Conservation (phyloP, 495 filamentous ascomycete species). For the Hypomontagnella submonticulosa region DNA sequence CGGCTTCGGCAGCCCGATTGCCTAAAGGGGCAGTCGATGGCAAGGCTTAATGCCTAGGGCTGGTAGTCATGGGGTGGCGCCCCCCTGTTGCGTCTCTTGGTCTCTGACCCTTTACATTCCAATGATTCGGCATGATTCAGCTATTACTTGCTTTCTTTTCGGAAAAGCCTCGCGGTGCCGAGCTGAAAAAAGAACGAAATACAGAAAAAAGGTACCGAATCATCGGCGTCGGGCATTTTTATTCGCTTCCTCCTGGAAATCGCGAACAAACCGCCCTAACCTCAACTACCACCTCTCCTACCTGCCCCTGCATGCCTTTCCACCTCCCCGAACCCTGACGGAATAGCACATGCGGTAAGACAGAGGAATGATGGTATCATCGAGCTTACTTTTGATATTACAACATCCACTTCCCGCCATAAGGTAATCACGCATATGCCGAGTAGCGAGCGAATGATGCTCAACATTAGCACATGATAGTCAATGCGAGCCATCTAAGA, state of each 20-base stretch:
- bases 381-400: slow-evolving; percentile 30
- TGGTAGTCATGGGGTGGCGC: slow-evolving; percentile 12
- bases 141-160: slow-evolving; percentile 24
- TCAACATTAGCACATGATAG: slow-evolving; percentile 2
- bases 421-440: slow-evolving; percentile 2
- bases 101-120: not conserved
- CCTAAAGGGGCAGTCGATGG: slow-evolving; percentile 24
- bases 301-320: too few species aligned
- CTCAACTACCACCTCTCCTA: not conserved
- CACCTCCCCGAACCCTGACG: too few species aligned
- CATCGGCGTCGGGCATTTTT: slow-evolving; percentile 35
- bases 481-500: slow-evolving; percentile 15
- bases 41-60: slow-evolving; percentile 13
- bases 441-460: slow-evolving; percentile 19
- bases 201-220: slow-evolving; percentile 19
- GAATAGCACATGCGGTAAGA: slow-evolving; percentile 9
- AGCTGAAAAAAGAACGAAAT: slow-evolving; percentile 35
- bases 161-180: slow-evolving; percentile 32
- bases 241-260: slow-evolving; percentile 21
- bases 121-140: slow-evolving; percentile 26
- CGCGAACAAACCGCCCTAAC: slow-evolving; percentile 22
- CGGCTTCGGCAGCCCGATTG: slow-evolving; percentile 8
- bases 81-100: slow-evolving; percentile 14
- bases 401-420: slow-evolving; percentile 3
- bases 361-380: slow-evolving; percentile 16